These are phyloP conservation scores for Candida odintsovae DNA, from an alignment of 805 yeast genomes.

Conservation along the genomic window DNA sequence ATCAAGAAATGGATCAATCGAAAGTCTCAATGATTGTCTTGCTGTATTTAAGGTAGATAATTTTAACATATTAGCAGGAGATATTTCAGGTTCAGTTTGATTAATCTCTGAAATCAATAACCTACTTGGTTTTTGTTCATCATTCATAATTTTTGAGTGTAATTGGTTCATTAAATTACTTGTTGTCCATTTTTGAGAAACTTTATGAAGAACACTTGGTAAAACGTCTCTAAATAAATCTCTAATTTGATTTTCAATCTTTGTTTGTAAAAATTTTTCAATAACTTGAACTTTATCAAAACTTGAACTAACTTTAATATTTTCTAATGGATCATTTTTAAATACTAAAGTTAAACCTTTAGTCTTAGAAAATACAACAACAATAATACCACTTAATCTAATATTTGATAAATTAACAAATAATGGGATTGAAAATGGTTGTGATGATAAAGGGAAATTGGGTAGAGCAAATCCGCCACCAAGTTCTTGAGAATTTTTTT, in stretches of 20 bases:
- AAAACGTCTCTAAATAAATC: slow-evolving; percentile 78
- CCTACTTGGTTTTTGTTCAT: slow-evolving; percentile 22
- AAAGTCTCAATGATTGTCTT: slow-evolving; percentile 74
- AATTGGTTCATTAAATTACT: slow-evolving; percentile 27
- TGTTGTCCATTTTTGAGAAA: slow-evolving; percentile 60
- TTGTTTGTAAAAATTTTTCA: slow-evolving; percentile 76
- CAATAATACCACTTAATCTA: slow-evolving; percentile 71
- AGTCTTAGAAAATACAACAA: slow-evolving; percentile 73
- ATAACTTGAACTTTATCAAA: slow-evolving; percentile 80
- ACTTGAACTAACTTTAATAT: slow-evolving; percentile 78
- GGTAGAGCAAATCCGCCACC: slow-evolving; percentile 57
- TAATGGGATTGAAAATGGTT: slow-evolving; percentile 71
- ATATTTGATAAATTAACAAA: slow-evolving; percentile 70
- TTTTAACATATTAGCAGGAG: slow-evolving; percentile 62
- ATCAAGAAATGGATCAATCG: slow-evolving; percentile 51
- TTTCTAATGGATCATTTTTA: slow-evolving; percentile 82
- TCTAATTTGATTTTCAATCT: slow-evolving; percentile 75
- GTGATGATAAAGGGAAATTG: slow-evolving; percentile 55
- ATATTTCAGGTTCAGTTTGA: slow-evolving; percentile 53
- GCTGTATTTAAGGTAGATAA: slow-evolving; percentile 65
- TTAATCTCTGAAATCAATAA: slow-evolving; percentile 45
- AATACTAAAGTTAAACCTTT: slow-evolving; percentile 85
- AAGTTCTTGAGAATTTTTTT: slow-evolving; percentile 21
- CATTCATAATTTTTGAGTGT: slow-evolving; percentile 16
- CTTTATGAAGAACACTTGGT: slow-evolving; percentile 73